These are phyloP conservation scores for Trichoderma aggressivum DNA, from an alignment of 2,329 filamentous ascomycete species.

Conservation along the genomic window DNA sequence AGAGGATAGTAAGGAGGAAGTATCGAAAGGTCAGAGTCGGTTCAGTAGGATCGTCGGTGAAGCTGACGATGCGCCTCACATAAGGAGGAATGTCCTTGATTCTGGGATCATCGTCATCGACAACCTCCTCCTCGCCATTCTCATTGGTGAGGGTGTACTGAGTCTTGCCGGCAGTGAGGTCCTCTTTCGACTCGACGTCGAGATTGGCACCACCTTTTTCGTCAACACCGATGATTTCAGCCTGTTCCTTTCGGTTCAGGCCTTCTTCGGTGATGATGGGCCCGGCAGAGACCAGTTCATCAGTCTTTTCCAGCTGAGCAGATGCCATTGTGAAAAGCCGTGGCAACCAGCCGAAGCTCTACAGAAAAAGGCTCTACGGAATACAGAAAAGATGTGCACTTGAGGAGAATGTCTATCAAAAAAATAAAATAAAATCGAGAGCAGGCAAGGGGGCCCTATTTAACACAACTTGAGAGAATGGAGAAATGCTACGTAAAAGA, in stretches of 20 bases:
- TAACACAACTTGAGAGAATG: neutral
- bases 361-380: neutral
- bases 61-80: constrained; percentile 51
- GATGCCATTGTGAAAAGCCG: constrained; percentile 11
- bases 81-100: constrained; percentile 52
- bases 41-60: constrained; percentile 53
- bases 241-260: constrained; percentile 2
- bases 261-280: neutral
- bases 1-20: constrained; percentile 52
- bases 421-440: neutral
- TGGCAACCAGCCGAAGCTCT: neutral
- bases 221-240: constrained; percentile 16
- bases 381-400: neutral
- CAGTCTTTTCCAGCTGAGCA: constrained; percentile 2
- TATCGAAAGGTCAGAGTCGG: constrained; percentile 59
- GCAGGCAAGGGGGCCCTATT: constrained; percentile 3
- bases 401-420: neutral
- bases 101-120: constrained; percentile 47
- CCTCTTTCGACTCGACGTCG: constrained; percentile 19
- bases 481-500: neutral
- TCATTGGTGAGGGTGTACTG: constrained; percentile 22
- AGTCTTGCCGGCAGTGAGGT: constrained; percentile 5
- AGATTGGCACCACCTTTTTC: constrained; percentile 15
- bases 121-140: constrained; percentile 29
- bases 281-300: neutral